Evolutionary conservation across 1,139 yeast species (phyloP), one percentile per base, ranked within the genome.

Genomic region (Kluyveromyces sp.): DNA sequence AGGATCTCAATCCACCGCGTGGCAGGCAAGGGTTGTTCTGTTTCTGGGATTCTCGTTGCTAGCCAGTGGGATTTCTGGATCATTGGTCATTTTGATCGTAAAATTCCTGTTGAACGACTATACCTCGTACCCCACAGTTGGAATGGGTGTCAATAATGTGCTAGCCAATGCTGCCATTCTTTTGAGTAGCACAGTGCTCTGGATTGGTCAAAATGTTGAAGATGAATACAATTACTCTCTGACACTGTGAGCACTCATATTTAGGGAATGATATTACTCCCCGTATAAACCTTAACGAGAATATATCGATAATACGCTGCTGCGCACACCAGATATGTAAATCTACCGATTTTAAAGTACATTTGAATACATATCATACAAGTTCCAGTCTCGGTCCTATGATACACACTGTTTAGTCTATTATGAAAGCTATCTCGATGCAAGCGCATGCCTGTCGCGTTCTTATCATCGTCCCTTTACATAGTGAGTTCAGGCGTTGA

Each of bases 11-110:
- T 64, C 78, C 16, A 79, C 87, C 44, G 88, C 92, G 31, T 88
- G 96, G 95, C 95, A 92, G 47, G 96, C 97, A 15, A 75, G 96
- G 55, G 81, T 88, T 30, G 80, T 94, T 13, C 71, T 92, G 48
- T 92, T 94, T 61, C 71, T 86, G 56, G 99, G 99, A 8, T 92
- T 92, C 63, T 84, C 96, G 2, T 70, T 89, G 42, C 72, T 92
- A 49, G 96, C 97, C 0, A 94, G 96, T 42, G 98, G 98, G 1
- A 70, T 92, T 51, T 88, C 96, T 17, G 97, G 97, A 1, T 80
- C 94, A 6, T 77, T 92, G 54, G 88, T 88, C 63, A 92, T 92
- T 15, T 72, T 92, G 51, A 84, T 89, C 38, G 71, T 92, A 56
- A 86, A 92, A 64, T 92, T 85, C 63, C 66, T 89, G 48, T 71